These are phyloP conservation scores for Diaporthe sp. DNA, from an alignment of 2,329 filamentous ascomycete species.

Conservation along the genomic window DNA sequence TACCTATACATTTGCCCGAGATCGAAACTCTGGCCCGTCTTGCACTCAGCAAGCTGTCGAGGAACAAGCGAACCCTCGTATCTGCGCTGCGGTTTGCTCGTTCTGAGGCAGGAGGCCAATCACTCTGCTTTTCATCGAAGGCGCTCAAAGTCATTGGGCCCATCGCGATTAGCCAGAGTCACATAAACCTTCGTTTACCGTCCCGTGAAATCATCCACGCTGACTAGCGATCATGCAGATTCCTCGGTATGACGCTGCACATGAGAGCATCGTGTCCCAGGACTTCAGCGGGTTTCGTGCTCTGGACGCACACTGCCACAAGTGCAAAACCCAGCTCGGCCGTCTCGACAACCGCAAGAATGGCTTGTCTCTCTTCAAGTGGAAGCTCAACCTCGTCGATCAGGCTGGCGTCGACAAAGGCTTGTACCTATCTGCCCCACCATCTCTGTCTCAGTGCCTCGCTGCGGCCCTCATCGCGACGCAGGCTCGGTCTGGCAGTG, in stretches of 20 bases:
- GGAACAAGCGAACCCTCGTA: slow-evolving; percentile 54
- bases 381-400: slow-evolving; percentile 63
- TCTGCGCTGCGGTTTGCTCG: slow-evolving; percentile 57
- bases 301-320: slow-evolving; percentile 60
- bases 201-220: too few species aligned
- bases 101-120: slow-evolving; percentile 38
- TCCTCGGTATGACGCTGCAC: slow-evolving; percentile 37
- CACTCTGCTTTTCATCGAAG: slow-evolving; percentile 34
- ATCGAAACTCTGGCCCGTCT: slow-evolving; percentile 57
- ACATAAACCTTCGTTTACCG: slow-evolving; percentile 1
- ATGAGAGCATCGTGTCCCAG: slow-evolving; percentile 36
- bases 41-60: slow-evolving; percentile 47
- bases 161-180: slow-evolving; percentile 42
- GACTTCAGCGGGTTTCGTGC: slow-evolving; percentile 26
- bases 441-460: slow-evolving; percentile 64
- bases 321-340: slow-evolving; percentile 63
- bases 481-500: slow-evolving; percentile 69
- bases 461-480: slow-evolving; percentile 67
- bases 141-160: slow-evolving; percentile 41
- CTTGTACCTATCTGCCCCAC: slow-evolving; percentile 44
- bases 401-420: slow-evolving; percentile 44
- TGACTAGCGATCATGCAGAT: background rate
- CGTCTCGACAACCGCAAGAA: slow-evolving; percentile 59
- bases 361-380: slow-evolving; percentile 70
- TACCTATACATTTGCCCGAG: slow-evolving; percentile 80